Evolutionary conservation across 2,329 filamentous ascomycete genomes (phyloP), one percentile per base, ranked within the genome.

Genomic region (Calonectria naviculata): DNA sequence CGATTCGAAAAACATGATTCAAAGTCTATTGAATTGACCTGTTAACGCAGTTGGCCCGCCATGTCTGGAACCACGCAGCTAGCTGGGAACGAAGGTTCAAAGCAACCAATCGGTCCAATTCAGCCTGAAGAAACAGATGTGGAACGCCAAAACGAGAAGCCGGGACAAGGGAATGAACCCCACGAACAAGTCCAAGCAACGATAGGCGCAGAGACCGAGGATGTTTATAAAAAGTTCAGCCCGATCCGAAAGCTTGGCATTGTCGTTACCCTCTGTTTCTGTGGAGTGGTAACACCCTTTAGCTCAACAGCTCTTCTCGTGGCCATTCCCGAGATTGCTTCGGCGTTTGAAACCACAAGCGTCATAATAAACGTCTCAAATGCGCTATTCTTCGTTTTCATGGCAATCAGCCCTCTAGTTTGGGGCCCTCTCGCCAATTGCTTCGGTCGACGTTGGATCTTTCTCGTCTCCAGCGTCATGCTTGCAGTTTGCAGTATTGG

Each of bases 311-410:
- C 74, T 4, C 67, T 75, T 4, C 69, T 77, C 1, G 71, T 74
- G 7, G 75, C 74, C 26, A 72, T 76, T 38, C 75, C 75, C 12
- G 75, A 77, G 49, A 72, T 77, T 5, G 73, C 74, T 8, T 61
- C 56, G 12, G 70, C 73, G 19, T 74, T 77, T 38, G 41, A 65
- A 5, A 74, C 74, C 15, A 74, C 68, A 29, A 74, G 73, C 47
- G 67, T 71, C 54, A 68, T 76, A 61, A 90, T 94, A 78, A 92
- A 93, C 78, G 81, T 93, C 41, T 90, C 88, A 74, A 94, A 94
- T 82, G 92, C 92, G 0, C 79, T 94, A 15, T 94, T 93, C 76
- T 86, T 94, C 83, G 81, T 93, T 3, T 92, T 92, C 78, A 94
- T 94, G 93, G 93, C 91, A 0, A 74, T 93, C 6, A 87, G 86